Percentiles rank a stretch among this genome's conserved stretches.
Evolutionary conservation across 495 filamentous ascomycete genomes (phyloP).

Genomic region (Aspergillus cristatus): DNA sequence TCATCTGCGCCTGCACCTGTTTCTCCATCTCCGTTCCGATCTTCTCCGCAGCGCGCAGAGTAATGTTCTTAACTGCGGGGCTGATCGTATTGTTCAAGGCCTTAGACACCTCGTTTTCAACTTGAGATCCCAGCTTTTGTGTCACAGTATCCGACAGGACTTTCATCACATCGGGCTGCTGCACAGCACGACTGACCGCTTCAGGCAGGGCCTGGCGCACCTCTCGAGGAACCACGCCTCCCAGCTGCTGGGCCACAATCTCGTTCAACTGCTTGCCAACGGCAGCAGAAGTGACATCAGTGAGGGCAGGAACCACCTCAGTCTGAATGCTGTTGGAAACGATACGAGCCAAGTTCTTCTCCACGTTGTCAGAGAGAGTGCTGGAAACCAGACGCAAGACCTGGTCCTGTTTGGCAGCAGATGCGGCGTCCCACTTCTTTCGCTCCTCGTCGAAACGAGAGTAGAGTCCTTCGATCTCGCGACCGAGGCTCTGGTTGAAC

Average conservation of each 20-base stretch:
- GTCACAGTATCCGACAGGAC: slow-evolving; percentile 61
- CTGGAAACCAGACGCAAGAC: slow-evolving; percentile 79
- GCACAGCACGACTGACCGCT: slow-evolving; percentile 50
- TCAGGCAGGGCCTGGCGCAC: slow-evolving; percentile 47
- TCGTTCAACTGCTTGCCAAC: slow-evolving; percentile 55
- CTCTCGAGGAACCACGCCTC: slow-evolving; percentile 39
- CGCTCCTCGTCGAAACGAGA: slow-evolving; percentile 56
- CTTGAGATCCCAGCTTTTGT: slow-evolving; percentile 50
- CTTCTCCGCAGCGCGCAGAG: slow-evolving; percentile 48
- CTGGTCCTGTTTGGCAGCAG: slow-evolving; percentile 62
- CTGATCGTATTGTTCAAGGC: slow-evolving; percentile 51
- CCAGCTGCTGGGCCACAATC: slow-evolving; percentile 40
- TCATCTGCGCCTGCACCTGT: slow-evolving; percentile 51
- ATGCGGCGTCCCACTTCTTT: slow-evolving; percentile 53
- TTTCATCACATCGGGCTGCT: slow-evolving; percentile 59
- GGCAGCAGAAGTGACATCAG: slow-evolving; percentile 37
- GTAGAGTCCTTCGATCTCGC: slow-evolving; percentile 51
- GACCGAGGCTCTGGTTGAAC: slow-evolving; percentile 45
- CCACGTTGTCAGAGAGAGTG: slow-evolving; percentile 83
- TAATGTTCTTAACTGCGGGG: slow-evolving; percentile 56
- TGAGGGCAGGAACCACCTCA: slow-evolving; percentile 51
- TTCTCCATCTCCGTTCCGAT: slow-evolving; percentile 57
- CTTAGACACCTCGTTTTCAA: slow-evolving; percentile 60
- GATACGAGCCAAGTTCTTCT: slow-evolving; percentile 64
- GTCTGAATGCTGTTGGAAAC: slow-evolving; percentile 57